A percentile compares a stretch with the other conserved stretches of the same genome.
Evolutionary conservation across 1,139 yeast genomes (phyloP).

Genomic region (Saccharomyces pastorianus): DNA sequence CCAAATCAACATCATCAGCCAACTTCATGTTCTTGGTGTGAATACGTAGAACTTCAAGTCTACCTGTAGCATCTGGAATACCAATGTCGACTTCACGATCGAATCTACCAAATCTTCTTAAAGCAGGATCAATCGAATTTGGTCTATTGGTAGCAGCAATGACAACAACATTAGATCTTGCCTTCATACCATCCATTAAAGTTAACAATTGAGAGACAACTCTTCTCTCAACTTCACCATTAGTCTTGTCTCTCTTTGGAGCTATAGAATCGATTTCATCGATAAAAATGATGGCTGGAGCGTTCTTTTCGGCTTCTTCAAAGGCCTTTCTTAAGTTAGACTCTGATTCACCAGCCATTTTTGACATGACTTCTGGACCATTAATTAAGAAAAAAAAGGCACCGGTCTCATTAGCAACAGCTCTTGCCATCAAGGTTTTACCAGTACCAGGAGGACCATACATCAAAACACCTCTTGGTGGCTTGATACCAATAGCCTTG

Average conservation of each 20-base stretch:
- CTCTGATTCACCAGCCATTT: conserved; percentile 99
- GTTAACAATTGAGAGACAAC: conserved; percentile 96
- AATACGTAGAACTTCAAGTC: conserved; percentile 88
- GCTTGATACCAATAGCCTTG: conserved; percentile 94
- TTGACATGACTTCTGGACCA: conserved; percentile 99
- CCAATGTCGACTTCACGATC: conserved; percentile 99
- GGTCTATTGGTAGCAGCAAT: conserved; percentile 96
- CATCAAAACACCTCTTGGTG: conserved; percentile 95
- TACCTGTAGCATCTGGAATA: conserved; percentile 97
- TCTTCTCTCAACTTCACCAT: conserved; percentile 98
- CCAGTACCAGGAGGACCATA: conserved; percentile 79
- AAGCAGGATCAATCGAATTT: conserved; percentile 95
- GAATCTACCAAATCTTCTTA: conserved; percentile 97
- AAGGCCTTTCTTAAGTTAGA: conserved; percentile 95
- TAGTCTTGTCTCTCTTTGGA: conserved; percentile 98
- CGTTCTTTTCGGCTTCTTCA: conserved; percentile 98
- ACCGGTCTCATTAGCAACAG: conserved; percentile 98
- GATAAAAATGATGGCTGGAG: conserved; percentile 93
- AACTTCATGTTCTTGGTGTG: conserved; percentile 97
- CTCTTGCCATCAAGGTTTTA: conserved; percentile 80
- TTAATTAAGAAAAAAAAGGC: conserved; percentile 95
- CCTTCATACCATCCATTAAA: conserved; percentile 99
- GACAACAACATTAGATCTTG: conserved; percentile 92
- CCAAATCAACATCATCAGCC: conserved; percentile 90
- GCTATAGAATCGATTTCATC: conserved; percentile 99